Percentiles rank a stretch among this genome's conserved stretches.
Conservation (phyloP, 495 filamentous ascomycete genomes). For the Penicillium manginii region DNA sequence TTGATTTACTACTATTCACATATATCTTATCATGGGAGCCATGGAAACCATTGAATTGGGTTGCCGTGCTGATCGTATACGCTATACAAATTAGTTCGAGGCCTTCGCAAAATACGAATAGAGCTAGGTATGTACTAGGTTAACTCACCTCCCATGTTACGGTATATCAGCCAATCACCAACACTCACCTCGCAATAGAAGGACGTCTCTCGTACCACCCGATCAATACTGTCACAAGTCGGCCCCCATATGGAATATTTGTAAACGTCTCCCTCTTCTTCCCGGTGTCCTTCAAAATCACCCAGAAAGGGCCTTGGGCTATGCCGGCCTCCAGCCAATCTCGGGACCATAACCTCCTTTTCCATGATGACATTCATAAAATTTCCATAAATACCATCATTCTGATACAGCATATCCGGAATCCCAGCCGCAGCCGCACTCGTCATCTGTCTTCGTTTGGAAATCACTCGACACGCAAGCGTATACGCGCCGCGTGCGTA, state of each 20-base stretch:
- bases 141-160: constrained; percentile 39
- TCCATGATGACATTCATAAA: constrained; percentile 38
- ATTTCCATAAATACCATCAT: constrained; percentile 40
- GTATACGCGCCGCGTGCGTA: constrained; percentile 33
- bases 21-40: constrained; percentile 18
- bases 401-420: constrained; percentile 40
- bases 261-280: constrained; percentile 6
- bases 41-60: constrained; percentile 36
- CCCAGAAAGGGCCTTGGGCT: neutral
- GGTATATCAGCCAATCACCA: constrained; percentile 41
- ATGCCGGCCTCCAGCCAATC: constrained; percentile 3
- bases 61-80: constrained; percentile 33
- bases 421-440: constrained; percentile 7
- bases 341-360: constrained; percentile 22
- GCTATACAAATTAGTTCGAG: constrained; percentile 9
- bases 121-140: neutral
- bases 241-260: constrained; percentile 42
- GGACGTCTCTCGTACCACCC: constrained; percentile 19
- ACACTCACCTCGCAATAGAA: constrained; percentile 30
- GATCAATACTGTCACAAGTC: constrained; percentile 40
- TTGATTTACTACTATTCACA: constrained; percentile 22
- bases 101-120: neutral
- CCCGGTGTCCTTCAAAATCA: neutral
- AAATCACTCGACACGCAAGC: constrained; percentile 34
- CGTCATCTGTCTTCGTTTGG: constrained; percentile 26